Base-by-base conservation (phyloP, 208 protist species). In the Acanthamoeba healyi region DNA sequence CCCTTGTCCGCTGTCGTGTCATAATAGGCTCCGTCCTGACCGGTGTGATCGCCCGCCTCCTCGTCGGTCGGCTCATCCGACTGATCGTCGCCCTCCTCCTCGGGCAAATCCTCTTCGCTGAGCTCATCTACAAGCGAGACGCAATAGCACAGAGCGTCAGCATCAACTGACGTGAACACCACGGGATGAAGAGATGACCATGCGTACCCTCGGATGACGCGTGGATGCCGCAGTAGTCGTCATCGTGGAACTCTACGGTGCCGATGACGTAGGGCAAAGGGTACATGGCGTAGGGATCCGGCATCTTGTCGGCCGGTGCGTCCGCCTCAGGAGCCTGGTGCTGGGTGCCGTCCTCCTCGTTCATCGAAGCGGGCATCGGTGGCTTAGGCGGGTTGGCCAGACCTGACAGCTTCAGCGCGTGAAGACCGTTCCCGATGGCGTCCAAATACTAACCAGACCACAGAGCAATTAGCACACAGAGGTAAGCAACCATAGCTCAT, bases 251-350 rank as follows among this genome's bases (percentile, higher is more conserved):
- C 70, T 97, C 95, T 67, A 84, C 63, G 49, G 96, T 96, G 63
- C 96, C 96, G 56, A 97, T 97, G n/a, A 97, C 94, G 67, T 94
- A 84, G 34, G 96, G 96, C 36, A 97, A 42, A n/a, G 96, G 96
- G 29, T 90, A 91, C 38, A 90, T 51, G 40, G 92, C 34, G 92
- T 97, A 97, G 17, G 84, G 65, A 34, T 96, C 95, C 17, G 87
- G 32, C 40, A 17, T 74, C 15, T 26, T 96, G 34, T 74, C 34
- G 34, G 65, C 65, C n/a, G 38, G 65, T 29, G 15, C 34, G 74
- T 58, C 74, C 9, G 74, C 74, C n/a, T 54, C n/a, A 12, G 74
- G 12, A 86, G 34, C 74, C 17, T n/a, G 72, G 29, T 12, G n/a
- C 72, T 4, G 72, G 14, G 24, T 4, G 14, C 42, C 51, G 12